Conservation (phyloP, 306 rosid genomes). For the Gynostemma pentaphyllum region DNA sequence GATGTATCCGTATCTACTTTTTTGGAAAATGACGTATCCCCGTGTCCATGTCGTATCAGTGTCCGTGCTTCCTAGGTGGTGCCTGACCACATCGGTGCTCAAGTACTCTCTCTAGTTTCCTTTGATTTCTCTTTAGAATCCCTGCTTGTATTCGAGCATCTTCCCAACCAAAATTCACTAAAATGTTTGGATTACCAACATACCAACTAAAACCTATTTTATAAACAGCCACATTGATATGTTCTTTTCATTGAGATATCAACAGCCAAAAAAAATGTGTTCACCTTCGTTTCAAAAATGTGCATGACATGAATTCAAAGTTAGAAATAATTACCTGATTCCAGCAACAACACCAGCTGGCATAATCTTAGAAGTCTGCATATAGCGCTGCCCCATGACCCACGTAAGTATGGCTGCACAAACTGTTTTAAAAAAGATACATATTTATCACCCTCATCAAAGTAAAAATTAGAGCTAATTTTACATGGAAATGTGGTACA, state of each 20-base stretch:
- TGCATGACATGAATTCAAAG: background rate
- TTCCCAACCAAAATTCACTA: too few relatives aligned
- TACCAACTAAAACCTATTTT: background rate
- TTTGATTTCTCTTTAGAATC: too few relatives aligned
- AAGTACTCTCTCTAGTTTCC: too few relatives aligned
- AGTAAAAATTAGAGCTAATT: background rate
- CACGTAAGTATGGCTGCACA: slow-evolving; percentile 46
- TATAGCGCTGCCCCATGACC: slow-evolving; percentile 72
- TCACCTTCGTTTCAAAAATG: background rate
- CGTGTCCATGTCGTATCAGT: too few relatives aligned
- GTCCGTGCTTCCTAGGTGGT: too few relatives aligned
- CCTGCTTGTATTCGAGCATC: too few relatives aligned
- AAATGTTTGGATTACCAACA: background rate
- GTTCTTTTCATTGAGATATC: background rate
- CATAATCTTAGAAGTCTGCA: slow-evolving; percentile 72
- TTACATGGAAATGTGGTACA: background rate
- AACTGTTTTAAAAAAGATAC: slow-evolving; percentile 31
- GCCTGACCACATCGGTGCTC: too few relatives aligned
- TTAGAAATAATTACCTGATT: slow-evolving; percentile 37
- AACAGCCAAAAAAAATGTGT: background rate
- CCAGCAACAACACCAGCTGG: slow-evolving; percentile 87
- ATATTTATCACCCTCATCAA: background rate
- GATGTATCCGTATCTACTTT: too few relatives aligned
- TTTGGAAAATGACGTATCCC: too few relatives aligned
- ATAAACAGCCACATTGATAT: background rate